phyloP scores from a whole-genome alignment of 164 flowering plant genomes.

The Hamamelis virginiana region DNA sequence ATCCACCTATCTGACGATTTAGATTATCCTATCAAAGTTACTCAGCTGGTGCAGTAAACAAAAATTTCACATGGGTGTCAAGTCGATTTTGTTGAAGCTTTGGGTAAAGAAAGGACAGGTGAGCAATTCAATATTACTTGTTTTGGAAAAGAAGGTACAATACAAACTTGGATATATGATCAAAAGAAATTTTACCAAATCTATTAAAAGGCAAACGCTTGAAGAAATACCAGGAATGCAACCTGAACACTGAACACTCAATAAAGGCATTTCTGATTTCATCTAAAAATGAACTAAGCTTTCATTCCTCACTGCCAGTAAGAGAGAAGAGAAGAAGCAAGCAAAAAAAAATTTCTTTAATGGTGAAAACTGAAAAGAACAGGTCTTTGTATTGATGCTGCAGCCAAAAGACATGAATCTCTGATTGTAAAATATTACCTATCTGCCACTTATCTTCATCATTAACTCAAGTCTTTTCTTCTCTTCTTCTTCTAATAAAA shows the following conservation, averaged over 20 bases:
- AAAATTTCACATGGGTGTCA: no score
- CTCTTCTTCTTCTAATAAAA: background rate
- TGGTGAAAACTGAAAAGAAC: no score
- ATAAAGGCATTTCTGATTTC: constrained; percentile 1
- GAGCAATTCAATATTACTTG: background rate
- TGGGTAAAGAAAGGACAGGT: no score
- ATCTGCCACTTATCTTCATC: constrained; percentile 1
- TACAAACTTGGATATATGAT: no score
- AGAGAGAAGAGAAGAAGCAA: background rate
- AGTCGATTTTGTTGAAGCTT: no score
- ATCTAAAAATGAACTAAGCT: background rate
- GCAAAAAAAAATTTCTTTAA: background rate
- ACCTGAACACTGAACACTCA: background rate
- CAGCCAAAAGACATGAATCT: constrained; percentile 2
- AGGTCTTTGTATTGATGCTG: background rate
- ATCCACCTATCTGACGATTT: no score
- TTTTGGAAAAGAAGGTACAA: background rate
- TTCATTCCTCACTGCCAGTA: background rate
- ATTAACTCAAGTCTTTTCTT: background rate
- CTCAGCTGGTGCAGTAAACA: no score
- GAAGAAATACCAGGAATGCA: background rate
- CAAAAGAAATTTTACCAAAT: background rate
- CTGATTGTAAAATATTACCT: background rate
- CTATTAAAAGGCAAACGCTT: background rate
- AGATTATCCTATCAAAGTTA: no score